These are phyloP conservation scores for Tremellales sp. DNA, from an alignment of 1,284 basidiomycete species.

Conservation along the genomic window DNA sequence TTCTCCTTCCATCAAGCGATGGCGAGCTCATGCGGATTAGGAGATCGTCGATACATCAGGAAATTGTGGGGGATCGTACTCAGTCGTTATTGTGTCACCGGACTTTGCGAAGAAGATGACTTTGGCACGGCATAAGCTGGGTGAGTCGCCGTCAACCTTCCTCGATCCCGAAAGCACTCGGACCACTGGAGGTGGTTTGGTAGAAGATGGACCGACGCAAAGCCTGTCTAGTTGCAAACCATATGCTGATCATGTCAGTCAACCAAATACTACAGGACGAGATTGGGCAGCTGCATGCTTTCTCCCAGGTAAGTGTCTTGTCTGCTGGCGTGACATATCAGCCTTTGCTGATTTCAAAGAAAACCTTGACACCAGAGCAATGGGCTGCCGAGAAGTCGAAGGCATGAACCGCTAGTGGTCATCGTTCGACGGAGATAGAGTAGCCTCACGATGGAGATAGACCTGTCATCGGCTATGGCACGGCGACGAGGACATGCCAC, in stretches of 20 bases:
- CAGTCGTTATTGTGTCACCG: constrained; percentile 43
- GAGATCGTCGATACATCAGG: constrained; percentile 46
- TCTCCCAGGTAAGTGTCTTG: constrained; percentile 39
- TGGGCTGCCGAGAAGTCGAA: constrained; percentile 39
- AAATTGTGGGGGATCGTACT: constrained; percentile 48
- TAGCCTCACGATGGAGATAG: too few species aligned
- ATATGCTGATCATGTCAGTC: constrained; percentile 25
- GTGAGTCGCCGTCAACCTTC: too few species aligned
- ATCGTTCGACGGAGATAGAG: too few species aligned
- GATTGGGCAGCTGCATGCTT: constrained; percentile 44
- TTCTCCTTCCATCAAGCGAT: background rate
- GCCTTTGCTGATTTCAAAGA: constrained; percentile 19
- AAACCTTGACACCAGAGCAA: constrained; percentile 46
- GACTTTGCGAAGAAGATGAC: constrained; percentile 47
- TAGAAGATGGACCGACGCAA: too few species aligned
- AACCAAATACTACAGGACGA: constrained; percentile 45
- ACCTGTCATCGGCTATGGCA: too few species aligned
- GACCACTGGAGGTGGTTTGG: too few species aligned
- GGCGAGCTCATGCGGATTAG: constrained; percentile 18
- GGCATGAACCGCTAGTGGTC: too few species aligned
- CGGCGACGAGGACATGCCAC: too few species aligned
- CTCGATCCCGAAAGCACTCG: too few species aligned
- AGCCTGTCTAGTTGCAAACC: too few species aligned
- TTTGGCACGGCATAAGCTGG: constrained; percentile 44
- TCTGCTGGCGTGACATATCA: background rate